Percentiles rank a stretch among this genome's conserved stretches.
Conservation (phyloP, 2,329 filamentous ascomycete genomes). For the Diaporthe eres region DNA sequence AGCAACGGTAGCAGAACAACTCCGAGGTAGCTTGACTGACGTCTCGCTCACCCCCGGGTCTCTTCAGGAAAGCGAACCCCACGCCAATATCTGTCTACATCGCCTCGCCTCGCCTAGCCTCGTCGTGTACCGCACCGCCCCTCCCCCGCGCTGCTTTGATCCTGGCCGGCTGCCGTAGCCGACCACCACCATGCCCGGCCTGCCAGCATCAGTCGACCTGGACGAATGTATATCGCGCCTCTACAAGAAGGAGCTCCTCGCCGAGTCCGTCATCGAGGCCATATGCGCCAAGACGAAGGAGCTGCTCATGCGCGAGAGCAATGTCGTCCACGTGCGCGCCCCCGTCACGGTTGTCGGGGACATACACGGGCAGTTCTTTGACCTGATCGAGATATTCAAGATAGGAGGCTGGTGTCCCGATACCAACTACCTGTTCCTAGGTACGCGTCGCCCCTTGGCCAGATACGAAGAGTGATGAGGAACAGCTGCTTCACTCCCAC, state of each 20-base stretch:
- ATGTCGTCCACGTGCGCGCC: constrained; percentile 96
- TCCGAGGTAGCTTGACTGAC: constrained; percentile 30
- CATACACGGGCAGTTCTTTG: constrained; percentile 99
- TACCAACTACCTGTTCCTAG: constrained; percentile 97
- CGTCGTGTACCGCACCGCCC: neutral
- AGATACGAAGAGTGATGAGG: neutral
- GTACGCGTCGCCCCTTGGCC: constrained; percentile 60
- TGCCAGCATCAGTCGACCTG: constrained; percentile 91
- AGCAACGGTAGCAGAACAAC: constrained; percentile 33
- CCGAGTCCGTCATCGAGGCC: constrained; percentile 97
- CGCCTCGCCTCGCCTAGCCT: neutral
- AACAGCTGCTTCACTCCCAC: constrained; percentile 17
- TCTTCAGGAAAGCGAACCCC: neutral
- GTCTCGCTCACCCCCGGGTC: neutral
- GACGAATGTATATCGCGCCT: constrained; percentile 98
- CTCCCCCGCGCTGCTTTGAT: neutral
- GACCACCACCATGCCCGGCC: constrained; percentile 49
- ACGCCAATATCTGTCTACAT: neutral
- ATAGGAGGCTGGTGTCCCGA: constrained; percentile 98
- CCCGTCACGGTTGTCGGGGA: constrained; percentile 98
- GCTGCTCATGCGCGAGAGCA: constrained; percentile 99
- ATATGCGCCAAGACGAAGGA: constrained; percentile 99
- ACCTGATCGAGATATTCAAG: constrained; percentile 98
- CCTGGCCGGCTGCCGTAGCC: constrained; percentile 5
- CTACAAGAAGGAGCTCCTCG: constrained; percentile 94